Base-by-base conservation (phyloP, 371 early-diverging fungal genomes). In the Circinella minor region DNA sequence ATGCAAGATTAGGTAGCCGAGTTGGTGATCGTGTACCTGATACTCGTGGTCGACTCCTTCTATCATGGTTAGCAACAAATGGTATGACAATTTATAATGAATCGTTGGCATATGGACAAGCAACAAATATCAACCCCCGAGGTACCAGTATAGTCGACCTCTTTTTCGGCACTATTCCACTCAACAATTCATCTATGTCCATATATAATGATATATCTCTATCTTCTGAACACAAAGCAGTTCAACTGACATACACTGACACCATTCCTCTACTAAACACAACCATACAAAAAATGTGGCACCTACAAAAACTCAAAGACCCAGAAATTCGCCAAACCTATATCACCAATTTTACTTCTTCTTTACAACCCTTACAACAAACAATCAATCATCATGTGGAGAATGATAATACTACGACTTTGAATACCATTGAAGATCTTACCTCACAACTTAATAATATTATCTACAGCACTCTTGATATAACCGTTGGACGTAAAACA, bases 141-240 rank as follows among this genome's bases (percentile, higher is more conserved):
- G 69, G 69, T 5, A 51, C 62, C 13, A 69, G 63, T 46, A 69
- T 69, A n/a, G 57, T 69, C 7, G 69, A 69, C 55, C 39, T 62
- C 11, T 69, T 69, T 18, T 13, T 69, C 18, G 43, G 64, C 49
- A 49, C 47, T 10, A 48, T 5, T 7, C 14, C 47, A 14, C 34
- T 64, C 3, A 8, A 3, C 36, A 51, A 49, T 43, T 3, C 69
- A 51, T 17, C 46, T 8, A 64, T 69, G 39, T 8, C 7, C 2
- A 64, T 64, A 15, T 36, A 17, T 39, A 39, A 61, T 61, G 54
- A 61, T 17, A 4, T 36, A 0, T 37, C 51, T 7, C n/a, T 69
- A 6, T 34, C 5, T 0, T 69, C 69, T 11, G 69, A 69, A 9
- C 64, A 69, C 36, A 36, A 69, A 51, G 17, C 36, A 11, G 49